Evolutionary conservation across 73 alveolate species (phyloP).

Genomic region (Blepharisma stoltei): DNA sequence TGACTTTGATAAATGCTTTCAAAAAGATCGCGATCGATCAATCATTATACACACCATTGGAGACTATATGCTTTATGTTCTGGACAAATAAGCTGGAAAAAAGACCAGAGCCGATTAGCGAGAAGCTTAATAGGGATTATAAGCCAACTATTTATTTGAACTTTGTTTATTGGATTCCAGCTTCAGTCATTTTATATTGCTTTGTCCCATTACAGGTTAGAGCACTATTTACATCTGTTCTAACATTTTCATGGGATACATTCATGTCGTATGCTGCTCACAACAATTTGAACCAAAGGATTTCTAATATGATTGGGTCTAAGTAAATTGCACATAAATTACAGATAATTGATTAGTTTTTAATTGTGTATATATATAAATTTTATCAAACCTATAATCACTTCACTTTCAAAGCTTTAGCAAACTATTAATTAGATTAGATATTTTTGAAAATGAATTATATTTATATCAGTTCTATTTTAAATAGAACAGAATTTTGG

Average conservation of each 20-base stretch:
- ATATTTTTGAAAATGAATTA: too few species aligned
- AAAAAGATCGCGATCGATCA: background rate
- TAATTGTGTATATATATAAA: too few species aligned
- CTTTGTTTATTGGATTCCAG: background rate
- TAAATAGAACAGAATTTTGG: too few species aligned
- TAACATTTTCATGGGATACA: background rate
- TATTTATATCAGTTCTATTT: too few species aligned
- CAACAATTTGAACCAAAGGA: background rate
- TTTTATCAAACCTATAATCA: too few species aligned
- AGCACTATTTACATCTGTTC: background rate
- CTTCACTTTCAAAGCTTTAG: too few species aligned
- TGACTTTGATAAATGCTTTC: constrained; percentile 11
- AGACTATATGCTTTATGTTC: background rate
- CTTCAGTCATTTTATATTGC: background rate
- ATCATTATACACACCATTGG: background rate
- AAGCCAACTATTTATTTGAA: background rate
- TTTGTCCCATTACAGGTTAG: background rate
- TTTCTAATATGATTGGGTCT: too few species aligned
- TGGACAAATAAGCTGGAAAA: constrained; percentile 10
- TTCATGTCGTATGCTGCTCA: background rate
- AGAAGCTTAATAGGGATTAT: background rate
- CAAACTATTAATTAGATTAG: too few species aligned
- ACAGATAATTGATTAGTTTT: too few species aligned
- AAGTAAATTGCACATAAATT: too few species aligned
- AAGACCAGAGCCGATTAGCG: background rate